Base-by-base conservation (phyloP, 1,284 basidiomycete genomes). In the Mycena sp. region DNA sequence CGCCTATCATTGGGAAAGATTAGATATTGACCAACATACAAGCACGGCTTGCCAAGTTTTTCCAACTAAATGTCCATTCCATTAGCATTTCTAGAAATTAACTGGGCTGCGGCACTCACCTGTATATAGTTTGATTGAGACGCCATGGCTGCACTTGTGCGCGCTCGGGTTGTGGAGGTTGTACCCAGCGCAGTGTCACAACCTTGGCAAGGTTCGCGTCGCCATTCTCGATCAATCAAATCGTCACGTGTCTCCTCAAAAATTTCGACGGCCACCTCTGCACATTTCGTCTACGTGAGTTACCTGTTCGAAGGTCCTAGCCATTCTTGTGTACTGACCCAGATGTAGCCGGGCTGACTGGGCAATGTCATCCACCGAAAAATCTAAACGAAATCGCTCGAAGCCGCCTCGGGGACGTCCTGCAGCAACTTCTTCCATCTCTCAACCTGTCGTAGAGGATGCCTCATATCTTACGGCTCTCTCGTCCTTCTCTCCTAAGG, bases 401-500 rank as follows among this genome's bases (percentile, higher is more conserved):
- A 90, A 88, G 77, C 77, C 84, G 35, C 80, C 84, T 19, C 79
- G 81, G 69, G 80, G 82, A 60, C 84, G 86, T 55, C 85, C 86
- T 19, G 68, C 74, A 49, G 81, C 85, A 6, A 89, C 87, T 29
- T 84, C 88, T 29, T 75, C 83, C 50, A 82, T 91, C 65, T 85
- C 87, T 7, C 87, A 89, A 68, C 86, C 85, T 23, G 77, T 81
- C 41, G 81, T 85, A 45, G 81, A 85, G 65, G 84, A 85, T 71
- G 74, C 80, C 21, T 80, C 83, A 23, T 73, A 78, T 57, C 73
- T 82, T 21, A 75, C 80, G 23, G 71, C 79, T 16, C 76, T 88
- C 21, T 89, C 86, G 26, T 81, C 87, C 10, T 92, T 91, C 73
- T 90, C 90, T 16, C 83, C 84, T 9, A 79, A 83, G 58, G 85